A percentile compares a stretch with the other conserved stretches of the same genome.
phyloP scores from a whole-genome alignment of 2,329 filamentous ascomycete genomes.

The Pseudopithomyces maydicus region DNA sequence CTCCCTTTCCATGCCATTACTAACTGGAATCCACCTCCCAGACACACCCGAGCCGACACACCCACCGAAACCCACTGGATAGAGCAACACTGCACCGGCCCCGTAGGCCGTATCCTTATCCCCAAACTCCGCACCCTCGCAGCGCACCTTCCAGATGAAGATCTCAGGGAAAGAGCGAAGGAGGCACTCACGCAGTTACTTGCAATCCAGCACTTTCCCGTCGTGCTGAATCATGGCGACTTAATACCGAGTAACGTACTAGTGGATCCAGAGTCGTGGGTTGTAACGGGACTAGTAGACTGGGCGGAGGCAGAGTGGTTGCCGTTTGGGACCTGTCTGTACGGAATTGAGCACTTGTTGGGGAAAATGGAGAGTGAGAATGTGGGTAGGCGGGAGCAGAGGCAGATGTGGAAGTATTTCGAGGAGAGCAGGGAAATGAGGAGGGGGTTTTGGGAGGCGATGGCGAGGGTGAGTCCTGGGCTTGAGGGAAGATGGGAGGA shows the following conservation, averaged over 20 bases:
- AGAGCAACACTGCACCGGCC: constrained; percentile 26
- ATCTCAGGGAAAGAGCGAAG: constrained; percentile 24
- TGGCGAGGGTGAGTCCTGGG: constrained; percentile 44
- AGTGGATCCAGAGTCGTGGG: constrained; percentile 51
- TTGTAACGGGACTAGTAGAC: constrained; percentile 62
- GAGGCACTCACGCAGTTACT: constrained; percentile 32
- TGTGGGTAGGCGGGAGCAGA: neutral
- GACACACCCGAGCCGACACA: constrained; percentile 21
- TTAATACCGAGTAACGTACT: constrained; percentile 64
- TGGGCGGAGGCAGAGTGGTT: constrained; percentile 68
- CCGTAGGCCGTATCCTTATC: constrained; percentile 33
- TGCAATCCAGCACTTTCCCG: constrained; percentile 57
- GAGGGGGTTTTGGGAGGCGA: constrained; percentile 55
- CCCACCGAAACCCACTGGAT: constrained; percentile 22
- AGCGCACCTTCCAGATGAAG: constrained; percentile 26
- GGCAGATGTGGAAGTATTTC: constrained; percentile 47
- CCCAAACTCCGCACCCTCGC: constrained; percentile 30
- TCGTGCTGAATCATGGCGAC: constrained; percentile 66
- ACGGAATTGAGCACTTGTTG: constrained; percentile 65
- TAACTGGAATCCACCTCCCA: neutral
- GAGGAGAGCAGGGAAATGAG: constrained; percentile 51
- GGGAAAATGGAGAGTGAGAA: constrained; percentile 48
- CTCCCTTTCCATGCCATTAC: neutral
- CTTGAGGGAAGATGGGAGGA: constrained; percentile 42
- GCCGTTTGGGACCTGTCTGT: constrained; percentile 64